Evolutionary conservation across 2,329 filamentous ascomycete species (phyloP).

Genomic region (Orbilia ellipsospora): DNA sequence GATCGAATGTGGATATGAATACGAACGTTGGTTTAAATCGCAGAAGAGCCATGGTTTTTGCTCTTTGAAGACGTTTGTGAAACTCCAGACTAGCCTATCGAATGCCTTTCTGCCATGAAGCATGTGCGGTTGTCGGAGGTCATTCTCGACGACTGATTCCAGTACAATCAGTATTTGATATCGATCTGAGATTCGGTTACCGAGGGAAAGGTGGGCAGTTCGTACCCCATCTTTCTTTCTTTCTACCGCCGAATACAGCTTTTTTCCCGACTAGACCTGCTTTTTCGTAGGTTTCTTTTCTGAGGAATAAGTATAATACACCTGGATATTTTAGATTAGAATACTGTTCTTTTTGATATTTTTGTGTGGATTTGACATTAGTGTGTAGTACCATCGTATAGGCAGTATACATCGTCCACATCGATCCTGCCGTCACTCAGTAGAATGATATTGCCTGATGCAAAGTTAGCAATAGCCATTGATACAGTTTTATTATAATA

Average conservation of each 20-base stretch:
- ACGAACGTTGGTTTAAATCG: constrained; percentile 69
- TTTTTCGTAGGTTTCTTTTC: constrained; percentile 83
- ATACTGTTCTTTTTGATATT: background rate
- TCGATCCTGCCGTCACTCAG: constrained; percentile 80
- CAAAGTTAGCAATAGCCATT: background rate
- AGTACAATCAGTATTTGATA: constrained; percentile 51
- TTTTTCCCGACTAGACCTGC: constrained; percentile 81
- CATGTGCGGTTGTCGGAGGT: constrained; percentile 81
- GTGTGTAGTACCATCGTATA: constrained; percentile 72
- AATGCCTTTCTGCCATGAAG: constrained; percentile 84
- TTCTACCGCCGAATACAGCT: constrained; percentile 66
- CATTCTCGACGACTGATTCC: constrained; percentile 75
- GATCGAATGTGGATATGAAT: background rate
- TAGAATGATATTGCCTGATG: constrained; percentile 79
- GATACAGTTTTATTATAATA: too few species aligned
- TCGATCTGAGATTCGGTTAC: background rate
- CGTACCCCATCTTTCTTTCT: constrained; percentile 77
- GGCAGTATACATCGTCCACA: constrained; percentile 76
- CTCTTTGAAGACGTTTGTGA: constrained; percentile 77
- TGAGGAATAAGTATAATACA: constrained; percentile 78
- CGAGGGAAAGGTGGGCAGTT: background rate
- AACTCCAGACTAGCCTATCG: constrained; percentile 80
- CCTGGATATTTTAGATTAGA: constrained; percentile 65
- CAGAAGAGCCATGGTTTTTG: constrained; percentile 82
- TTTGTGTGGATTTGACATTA: background rate